Conservation (phyloP, 1,284 basidiomycete species). For the Macrocystidia cucumis region DNA sequence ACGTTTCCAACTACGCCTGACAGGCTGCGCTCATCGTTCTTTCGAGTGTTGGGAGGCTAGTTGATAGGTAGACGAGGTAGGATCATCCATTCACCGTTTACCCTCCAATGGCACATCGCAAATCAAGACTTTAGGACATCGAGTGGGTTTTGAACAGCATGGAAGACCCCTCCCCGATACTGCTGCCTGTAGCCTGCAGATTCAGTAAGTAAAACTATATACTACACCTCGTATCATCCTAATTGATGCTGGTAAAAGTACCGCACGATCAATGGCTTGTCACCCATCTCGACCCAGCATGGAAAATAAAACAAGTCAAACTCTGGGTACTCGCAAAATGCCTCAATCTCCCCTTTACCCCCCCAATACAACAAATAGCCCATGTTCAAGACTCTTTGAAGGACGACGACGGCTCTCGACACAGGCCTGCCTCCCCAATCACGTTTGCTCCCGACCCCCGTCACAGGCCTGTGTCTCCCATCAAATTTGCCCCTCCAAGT, state of each 20-base stretch:
- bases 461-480: slow-evolving; percentile 44
- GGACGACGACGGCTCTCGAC: slow-evolving; percentile 1
- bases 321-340: slow-evolving; percentile 53
- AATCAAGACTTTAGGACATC: too few species aligned
- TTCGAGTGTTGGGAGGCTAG: too few species aligned
- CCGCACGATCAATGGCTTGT: slow-evolving; percentile 67
- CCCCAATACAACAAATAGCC: slow-evolving; percentile 3
- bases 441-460: slow-evolving; percentile 36
- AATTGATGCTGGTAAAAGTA: slow-evolving; percentile 27
- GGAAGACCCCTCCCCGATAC: too few species aligned
- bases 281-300: slow-evolving; percentile 49
- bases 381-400: neutral
- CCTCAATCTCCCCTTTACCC: slow-evolving; percentile 21
- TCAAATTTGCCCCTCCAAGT: slow-evolving; percentile 47
- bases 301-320: slow-evolving; percentile 56
- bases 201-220: slow-evolving; percentile 32
- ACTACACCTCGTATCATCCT: neutral
- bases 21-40: too few species aligned
- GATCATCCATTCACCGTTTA: too few species aligned
- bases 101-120: too few species aligned
- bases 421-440: slow-evolving; percentile 17
- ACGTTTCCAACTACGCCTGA: too few species aligned
- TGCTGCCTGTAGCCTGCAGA: slow-evolving; percentile 38
- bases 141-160: too few species aligned
- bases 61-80: too few species aligned